phyloP scores from a whole-genome alignment of 2,329 filamentous ascomycete genomes.

The Malbranchea cinnamomea region DNA sequence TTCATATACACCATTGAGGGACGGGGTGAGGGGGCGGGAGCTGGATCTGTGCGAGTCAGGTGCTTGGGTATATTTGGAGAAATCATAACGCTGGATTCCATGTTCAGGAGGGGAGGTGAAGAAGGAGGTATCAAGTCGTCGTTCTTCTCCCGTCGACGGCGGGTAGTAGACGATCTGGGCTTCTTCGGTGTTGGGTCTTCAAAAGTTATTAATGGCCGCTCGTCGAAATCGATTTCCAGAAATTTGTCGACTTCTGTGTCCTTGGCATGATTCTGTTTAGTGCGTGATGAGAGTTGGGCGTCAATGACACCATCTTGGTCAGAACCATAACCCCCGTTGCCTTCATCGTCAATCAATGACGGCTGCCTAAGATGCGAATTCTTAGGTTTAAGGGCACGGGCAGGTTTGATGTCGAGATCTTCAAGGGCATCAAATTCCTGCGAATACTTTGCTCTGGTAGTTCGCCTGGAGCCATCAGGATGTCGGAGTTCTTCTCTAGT shows the following conservation, averaged over 20 bases:
- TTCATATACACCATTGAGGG: slow-evolving; percentile 16
- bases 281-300: too few species aligned
- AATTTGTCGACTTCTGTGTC: background rate
- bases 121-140: slow-evolving; percentile 15
- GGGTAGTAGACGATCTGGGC: slow-evolving; percentile 4
- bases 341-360: too few species aligned
- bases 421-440: too few species aligned
- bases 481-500: too few species aligned
- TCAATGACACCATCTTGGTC: too few species aligned
- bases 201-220: slow-evolving; percentile 14
- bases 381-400: too few species aligned
- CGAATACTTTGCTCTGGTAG: too few species aligned
- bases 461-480: too few species aligned
- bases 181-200: slow-evolving; percentile 13
- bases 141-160: slow-evolving; percentile 8
- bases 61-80: slow-evolving; percentile 11
- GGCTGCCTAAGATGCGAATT: too few species aligned
- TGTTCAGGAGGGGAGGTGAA: slow-evolving; percentile 16
- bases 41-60: slow-evolving; percentile 12
- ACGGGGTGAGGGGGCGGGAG: slow-evolving; percentile 13
- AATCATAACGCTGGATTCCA: slow-evolving; percentile 13
- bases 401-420: too few species aligned
- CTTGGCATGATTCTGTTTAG: too few species aligned
- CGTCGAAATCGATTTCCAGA: slow-evolving; percentile 5
- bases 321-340: too few species aligned